A percentile compares a stretch with the other conserved stretches of the same genome.
Evolutionary conservation across 1,284 basidiomycete genomes (phyloP).

Genomic region (Trametes polyzona): DNA sequence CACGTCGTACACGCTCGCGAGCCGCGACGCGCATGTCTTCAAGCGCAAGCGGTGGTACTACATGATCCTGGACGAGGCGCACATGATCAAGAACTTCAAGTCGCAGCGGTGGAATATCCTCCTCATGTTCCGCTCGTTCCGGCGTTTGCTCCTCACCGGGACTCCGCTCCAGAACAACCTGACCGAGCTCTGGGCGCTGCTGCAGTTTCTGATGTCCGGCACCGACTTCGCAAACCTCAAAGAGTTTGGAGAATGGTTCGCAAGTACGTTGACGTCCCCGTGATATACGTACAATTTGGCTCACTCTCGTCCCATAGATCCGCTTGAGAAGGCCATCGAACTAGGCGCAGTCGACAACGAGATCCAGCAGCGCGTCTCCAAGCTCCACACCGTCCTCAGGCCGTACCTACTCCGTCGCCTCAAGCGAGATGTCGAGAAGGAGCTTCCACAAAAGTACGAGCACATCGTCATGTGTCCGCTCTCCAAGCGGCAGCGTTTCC

Average conservation of each 20-base stretch:
- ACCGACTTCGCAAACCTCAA: slow-evolving; percentile 91
- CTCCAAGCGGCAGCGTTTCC: slow-evolving; percentile 93
- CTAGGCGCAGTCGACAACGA: slow-evolving; percentile 86
- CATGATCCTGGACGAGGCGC: slow-evolving; percentile 95
- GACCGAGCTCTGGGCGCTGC: slow-evolving; percentile 93
- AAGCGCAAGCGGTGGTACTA: slow-evolving; percentile 97
- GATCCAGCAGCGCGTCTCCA: slow-evolving; percentile 84
- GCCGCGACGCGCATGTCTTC: slow-evolving; percentile 93
- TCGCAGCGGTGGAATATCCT: slow-evolving; percentile 95
- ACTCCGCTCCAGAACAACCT: slow-evolving; percentile 97
- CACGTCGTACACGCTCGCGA: slow-evolving; percentile 93
- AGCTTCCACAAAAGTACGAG: slow-evolving; percentile 94
- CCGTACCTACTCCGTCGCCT: slow-evolving; percentile 94
- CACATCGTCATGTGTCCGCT: slow-evolving; percentile 92
- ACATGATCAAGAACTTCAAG: slow-evolving; percentile 99
- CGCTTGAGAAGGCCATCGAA: slow-evolving; percentile 93
- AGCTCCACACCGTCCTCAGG: slow-evolving; percentile 90
- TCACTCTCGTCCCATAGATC: slow-evolving; percentile 60
- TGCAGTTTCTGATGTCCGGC: slow-evolving; percentile 97
- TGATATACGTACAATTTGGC: not conserved
- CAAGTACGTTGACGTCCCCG: slow-evolving; percentile 62
- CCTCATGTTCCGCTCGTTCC: slow-evolving; percentile 91
- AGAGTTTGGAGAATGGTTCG: slow-evolving; percentile 97
- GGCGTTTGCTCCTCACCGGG: slow-evolving; percentile 87
- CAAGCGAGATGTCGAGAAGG: slow-evolving; percentile 96